Evolutionary conservation across 2,329 filamentous ascomycete species (phyloP).

Genomic region (Alternaria panax): DNA sequence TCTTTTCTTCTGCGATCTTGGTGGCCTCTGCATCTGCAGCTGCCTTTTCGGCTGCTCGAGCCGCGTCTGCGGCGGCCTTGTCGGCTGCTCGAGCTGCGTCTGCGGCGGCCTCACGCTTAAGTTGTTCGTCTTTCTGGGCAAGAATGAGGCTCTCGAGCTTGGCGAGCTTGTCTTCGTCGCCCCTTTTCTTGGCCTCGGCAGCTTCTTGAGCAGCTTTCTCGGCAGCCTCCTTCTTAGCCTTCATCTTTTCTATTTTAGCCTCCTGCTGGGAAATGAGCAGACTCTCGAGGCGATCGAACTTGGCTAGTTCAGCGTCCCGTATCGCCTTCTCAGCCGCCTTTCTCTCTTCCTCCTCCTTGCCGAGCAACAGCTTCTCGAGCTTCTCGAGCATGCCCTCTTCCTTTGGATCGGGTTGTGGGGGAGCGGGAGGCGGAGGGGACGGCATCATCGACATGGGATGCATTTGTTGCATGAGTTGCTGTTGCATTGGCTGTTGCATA

Average conservation of each 20-base stretch:
- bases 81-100: conserved; percentile 46
- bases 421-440: conserved; percentile 29
- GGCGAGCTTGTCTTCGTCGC: conserved; percentile 44
- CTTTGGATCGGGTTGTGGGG: conserved; percentile 31
- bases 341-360: conserved; percentile 40
- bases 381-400: conserved; percentile 45
- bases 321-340: conserved; percentile 37
- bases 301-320: conserved; percentile 45
- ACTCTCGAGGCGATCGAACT: conserved; percentile 48
- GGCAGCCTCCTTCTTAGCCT: conserved; percentile 43
- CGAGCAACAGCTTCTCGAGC: conserved; percentile 39
- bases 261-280: conserved; percentile 47
- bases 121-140: conserved; percentile 52
- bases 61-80: conserved; percentile 49
- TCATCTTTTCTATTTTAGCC: conserved; percentile 48
- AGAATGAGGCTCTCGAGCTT: conserved; percentile 51
- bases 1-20: conserved; percentile 59
- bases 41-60: conserved; percentile 54
- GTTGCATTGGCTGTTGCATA: conserved; percentile 8
- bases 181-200: conserved; percentile 44
- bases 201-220: conserved; percentile 40
- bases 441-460: conserved; percentile 12
- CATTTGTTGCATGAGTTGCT: conserved; percentile 15
- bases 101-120: conserved; percentile 46
- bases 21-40: conserved; percentile 58